Evolutionary conservation across 257 asterid species (phyloP).

Genomic region (Ilex aquifolium): DNA sequence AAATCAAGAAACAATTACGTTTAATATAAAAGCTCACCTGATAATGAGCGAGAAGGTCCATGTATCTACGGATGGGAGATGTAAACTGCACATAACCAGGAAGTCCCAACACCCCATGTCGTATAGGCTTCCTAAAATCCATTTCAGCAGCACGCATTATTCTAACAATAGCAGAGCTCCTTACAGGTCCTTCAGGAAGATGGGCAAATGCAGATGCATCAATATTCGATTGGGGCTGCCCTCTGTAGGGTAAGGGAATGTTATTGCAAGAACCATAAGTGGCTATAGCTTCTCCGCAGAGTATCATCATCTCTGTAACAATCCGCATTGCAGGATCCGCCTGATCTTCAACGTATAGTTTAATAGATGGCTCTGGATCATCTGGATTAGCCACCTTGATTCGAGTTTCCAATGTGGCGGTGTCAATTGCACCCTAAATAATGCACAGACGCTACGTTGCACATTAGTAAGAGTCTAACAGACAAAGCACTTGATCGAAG

Average conservation of each 20-base stretch:
- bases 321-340: conserved; percentile 92
- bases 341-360: conserved; percentile 88
- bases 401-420: conserved; percentile 68
- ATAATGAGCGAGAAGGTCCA: conserved; percentile 94
- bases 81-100: conserved; percentile 99
- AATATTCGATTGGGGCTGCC: conserved; percentile 90
- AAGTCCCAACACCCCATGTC: conserved; percentile 89
- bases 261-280: conserved; percentile 67
- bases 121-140: conserved; percentile 89
- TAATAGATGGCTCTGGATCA: conserved; percentile 86
- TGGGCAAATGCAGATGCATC: conserved; percentile 76
- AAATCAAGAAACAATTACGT: conserved; percentile 9
- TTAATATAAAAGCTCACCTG: conserved; percentile 44
- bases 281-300: conserved; percentile 95
- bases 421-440: conserved; percentile 84
- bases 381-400: conserved; percentile 81
- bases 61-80: conserved; percentile 92
- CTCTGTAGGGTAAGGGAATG: conserved; percentile 82
- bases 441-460: conserved; percentile 17
- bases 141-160: conserved; percentile 92
- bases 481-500: no score
- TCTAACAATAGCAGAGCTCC: conserved; percentile 78
- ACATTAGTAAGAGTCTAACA: background rate
- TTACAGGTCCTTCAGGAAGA: conserved; percentile 96
- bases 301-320: conserved; percentile 97